Percentiles rank a stretch among this genome's conserved stretches.
phyloP scores from a whole-genome alignment of 192 early-diverging fungal species.

The Dispira parvispora region DNA sequence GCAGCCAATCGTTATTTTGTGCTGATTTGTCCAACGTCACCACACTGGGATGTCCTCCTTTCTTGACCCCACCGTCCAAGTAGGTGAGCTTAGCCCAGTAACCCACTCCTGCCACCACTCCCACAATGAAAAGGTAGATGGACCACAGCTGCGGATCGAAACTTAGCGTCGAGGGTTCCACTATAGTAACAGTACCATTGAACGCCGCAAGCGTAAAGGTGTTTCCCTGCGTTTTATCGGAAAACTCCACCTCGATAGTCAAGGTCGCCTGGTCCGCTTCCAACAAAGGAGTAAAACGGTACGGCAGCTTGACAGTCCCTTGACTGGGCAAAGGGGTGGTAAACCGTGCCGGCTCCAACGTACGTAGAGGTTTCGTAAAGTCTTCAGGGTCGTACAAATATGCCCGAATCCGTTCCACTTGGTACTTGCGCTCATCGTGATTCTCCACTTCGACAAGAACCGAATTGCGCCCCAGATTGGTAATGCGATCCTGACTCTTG shows the following conservation, averaged over 20 bases:
- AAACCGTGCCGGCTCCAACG: constrained; percentile 11
- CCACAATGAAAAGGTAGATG: constrained; percentile 1
- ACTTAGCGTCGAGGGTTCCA: neutral
- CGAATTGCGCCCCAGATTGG: neutral
- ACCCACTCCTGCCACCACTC: neutral
- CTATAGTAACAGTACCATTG: neutral
- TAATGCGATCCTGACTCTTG: too few species aligned
- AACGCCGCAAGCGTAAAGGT: neutral
- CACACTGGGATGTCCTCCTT: neutral
- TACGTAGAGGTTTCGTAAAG: neutral
- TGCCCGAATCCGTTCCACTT: constrained; percentile 7
- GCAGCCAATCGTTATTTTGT: neutral
- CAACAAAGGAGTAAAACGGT: neutral
- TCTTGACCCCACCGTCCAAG: neutral
- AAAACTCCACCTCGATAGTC: constrained; percentile 2
- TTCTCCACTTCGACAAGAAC: neutral
- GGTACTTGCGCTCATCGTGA: neutral
- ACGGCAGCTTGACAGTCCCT: neutral
- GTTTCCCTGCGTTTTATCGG: constrained; percentile 5
- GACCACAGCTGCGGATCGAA: constrained; percentile 11
- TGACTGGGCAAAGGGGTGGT: neutral
- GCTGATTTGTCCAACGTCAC: neutral
- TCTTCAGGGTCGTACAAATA: neutral
- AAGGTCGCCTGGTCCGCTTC: neutral
- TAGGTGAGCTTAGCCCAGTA: neutral